phyloP scores from a whole-genome alignment of 306 rosid species.

The Cyclanthera cordifolia region DNA sequence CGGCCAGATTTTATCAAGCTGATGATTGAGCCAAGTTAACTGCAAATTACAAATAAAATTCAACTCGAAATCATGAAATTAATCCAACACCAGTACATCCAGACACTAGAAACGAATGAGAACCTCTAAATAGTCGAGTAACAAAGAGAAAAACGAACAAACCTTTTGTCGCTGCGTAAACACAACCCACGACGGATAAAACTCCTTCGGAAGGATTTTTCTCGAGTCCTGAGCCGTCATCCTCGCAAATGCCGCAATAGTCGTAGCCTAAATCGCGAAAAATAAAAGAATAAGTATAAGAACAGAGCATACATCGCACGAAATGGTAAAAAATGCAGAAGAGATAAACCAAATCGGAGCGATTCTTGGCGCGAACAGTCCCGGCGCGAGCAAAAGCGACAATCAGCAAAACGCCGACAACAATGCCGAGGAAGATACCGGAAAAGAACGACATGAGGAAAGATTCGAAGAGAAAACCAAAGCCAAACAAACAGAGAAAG shows the following conservation, averaged over 20 bases:
- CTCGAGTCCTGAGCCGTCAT: constrained; percentile 79
- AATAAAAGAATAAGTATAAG: background rate
- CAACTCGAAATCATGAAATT: constrained; percentile 12
- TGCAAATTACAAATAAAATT: constrained; percentile 31
- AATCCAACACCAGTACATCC: background rate
- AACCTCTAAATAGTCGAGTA: background rate
- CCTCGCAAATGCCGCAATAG: constrained; percentile 64
- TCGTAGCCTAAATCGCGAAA: constrained; percentile 39
- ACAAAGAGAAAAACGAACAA: constrained; percentile 5
- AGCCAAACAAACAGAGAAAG: background rate
- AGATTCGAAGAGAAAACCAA: background rate
- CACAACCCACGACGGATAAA: constrained; percentile 75
- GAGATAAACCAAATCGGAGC: constrained; percentile 47
- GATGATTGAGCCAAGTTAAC: constrained; percentile 68
- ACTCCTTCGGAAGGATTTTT: constrained; percentile 43
- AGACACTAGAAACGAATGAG: background rate
- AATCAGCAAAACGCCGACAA: constrained; percentile 49
- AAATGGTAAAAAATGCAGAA: background rate
- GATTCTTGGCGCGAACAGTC: constrained; percentile 50
- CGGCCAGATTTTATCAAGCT: constrained; percentile 68
- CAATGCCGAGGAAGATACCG: constrained; percentile 53
- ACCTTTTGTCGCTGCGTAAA: constrained; percentile 75
- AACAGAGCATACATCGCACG: background rate
- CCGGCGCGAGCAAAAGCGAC: constrained; percentile 46
- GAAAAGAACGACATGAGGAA: constrained; percentile 8